Conservation (phyloP, 305 asterid genomes). For the Petunia hybrid region DNA sequence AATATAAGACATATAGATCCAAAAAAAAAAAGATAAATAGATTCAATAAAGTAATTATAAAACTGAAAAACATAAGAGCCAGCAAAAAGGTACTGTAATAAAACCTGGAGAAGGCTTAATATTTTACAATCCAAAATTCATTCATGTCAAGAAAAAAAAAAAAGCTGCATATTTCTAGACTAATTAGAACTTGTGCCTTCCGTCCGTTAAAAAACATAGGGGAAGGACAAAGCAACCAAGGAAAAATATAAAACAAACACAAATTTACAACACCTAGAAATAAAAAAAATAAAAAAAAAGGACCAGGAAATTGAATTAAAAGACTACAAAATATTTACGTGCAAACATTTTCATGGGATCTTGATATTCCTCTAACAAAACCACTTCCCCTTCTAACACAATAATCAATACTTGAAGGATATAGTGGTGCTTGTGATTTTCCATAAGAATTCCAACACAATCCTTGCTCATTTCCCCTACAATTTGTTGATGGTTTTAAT, state of each 20-base stretch:
- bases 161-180: background rate
- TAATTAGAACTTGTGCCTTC: slow-evolving; percentile 37
- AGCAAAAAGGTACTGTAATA: too few relatives aligned
- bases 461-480: slow-evolving; percentile 42
- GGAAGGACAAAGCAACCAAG: slow-evolving; percentile 41
- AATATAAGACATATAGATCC: too few relatives aligned
- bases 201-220: slow-evolving; percentile 43
- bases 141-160: background rate
- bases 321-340: background rate
- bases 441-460: slow-evolving; percentile 79
- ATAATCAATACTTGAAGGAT: slow-evolving; percentile 64
- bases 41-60: too few relatives aligned
- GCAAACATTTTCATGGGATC: slow-evolving; percentile 63
- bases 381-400: slow-evolving; percentile 70
- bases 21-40: too few relatives aligned
- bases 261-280: background rate
- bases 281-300: too few relatives aligned
- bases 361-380: slow-evolving; percentile 55
- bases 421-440: slow-evolving; percentile 58
- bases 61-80: too few relatives aligned
- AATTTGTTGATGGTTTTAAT: slow-evolving; percentile 45
- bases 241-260: background rate
- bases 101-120: background rate
- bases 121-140: background rate
- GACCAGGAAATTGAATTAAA: background rate